Base-by-base conservation (phyloP, 2,329 filamentous ascomycete species). In the Claviceps fusiformis region DNA sequence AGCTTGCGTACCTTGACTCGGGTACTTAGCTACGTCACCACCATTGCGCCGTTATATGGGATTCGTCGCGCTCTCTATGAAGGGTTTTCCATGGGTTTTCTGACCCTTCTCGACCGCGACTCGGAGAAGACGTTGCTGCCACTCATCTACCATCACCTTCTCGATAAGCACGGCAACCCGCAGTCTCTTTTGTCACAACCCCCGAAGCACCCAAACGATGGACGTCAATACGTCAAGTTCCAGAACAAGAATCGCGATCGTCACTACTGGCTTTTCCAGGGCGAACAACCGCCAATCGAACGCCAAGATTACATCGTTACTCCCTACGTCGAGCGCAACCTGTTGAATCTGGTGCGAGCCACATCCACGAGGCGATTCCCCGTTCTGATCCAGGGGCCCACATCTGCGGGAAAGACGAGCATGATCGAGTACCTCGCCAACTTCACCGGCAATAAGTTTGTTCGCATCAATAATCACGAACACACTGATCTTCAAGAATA, bases 381-480 rank as follows among this genome's bases (percentile, higher is more conserved):
- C 0, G 89, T 99, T 51, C 77, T 99, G 10, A 87, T 99, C 24
- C 93, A 99, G 69, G 93, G 93, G 3, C 93, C 95, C 13, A 99
- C 93, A 0, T 98, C 95, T 5, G 88, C 92, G 13, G 93, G 93
- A 60, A 99, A 99, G 71, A 99, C 93, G 0, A 97, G 92, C 70
- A 98, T 99, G 93, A 95, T 98, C 46, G 92, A 97, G 70, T 96
- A 95, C 67, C 78, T 99, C 43, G 92, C 95, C n/a, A 93, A 95
- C 64, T 86, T 88, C 55, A 97, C 90, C 35, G 93, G 95, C 3
- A 95, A 99, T 67, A 93, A 88, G 65, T 98, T 97, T 65, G 90
- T 98, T 47, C 83, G 93, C 57, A 98, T 99, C 75, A 99, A 99
- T 72, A 99, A 99, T 62, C 93, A 99, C 70, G 95, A 99, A 66